These are phyloP conservation scores for Mentha longifolia DNA, from an alignment of 257 asterid genomes.

Conservation along the genomic window DNA sequence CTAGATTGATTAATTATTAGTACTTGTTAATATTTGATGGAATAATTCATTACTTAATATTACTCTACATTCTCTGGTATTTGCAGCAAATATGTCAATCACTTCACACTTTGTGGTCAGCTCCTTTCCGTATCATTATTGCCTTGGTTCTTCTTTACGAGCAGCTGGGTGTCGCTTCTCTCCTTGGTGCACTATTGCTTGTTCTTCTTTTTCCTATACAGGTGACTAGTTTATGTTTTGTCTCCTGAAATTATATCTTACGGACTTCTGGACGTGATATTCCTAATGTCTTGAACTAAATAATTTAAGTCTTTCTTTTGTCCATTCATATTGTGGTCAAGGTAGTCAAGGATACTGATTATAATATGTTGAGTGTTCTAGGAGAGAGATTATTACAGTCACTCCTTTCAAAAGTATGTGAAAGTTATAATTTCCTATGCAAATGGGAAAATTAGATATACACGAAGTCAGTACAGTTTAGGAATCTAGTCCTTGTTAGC, in stretches of 20 bases:
- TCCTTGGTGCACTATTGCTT: constrained; percentile 84
- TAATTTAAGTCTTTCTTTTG: not conserved
- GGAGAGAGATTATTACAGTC: not conserved
- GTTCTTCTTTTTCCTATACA: constrained; percentile 88
- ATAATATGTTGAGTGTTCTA: not conserved
- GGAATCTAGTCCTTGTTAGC: not conserved
- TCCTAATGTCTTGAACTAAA: not conserved
- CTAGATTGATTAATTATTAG: constrained; percentile 16
- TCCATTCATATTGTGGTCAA: constrained; percentile 2
- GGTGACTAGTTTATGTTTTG: constrained; percentile 40
- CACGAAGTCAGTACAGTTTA: not conserved
- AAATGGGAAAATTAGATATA: not conserved
- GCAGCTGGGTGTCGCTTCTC: constrained; percentile 85
- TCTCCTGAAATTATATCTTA: constrained; percentile 11
- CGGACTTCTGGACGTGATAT: constrained; percentile 2
- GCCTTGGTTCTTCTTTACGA: constrained; percentile 90
- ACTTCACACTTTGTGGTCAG: constrained; percentile 93
- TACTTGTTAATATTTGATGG: not conserved
- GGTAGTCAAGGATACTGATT: constrained; percentile 3
- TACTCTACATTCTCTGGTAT: constrained; percentile 29
- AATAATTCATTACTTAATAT: constrained; percentile 28
- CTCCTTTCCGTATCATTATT: constrained; percentile 82
- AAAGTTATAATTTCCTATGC: not conserved
- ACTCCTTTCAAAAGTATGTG: not conserved
- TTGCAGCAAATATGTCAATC: constrained; percentile 94